Percentiles rank a stretch among this genome's conserved stretches.
phyloP scores from a whole-genome alignment of 257 asterid genomes.

The Fraxinus cuspidata region DNA sequence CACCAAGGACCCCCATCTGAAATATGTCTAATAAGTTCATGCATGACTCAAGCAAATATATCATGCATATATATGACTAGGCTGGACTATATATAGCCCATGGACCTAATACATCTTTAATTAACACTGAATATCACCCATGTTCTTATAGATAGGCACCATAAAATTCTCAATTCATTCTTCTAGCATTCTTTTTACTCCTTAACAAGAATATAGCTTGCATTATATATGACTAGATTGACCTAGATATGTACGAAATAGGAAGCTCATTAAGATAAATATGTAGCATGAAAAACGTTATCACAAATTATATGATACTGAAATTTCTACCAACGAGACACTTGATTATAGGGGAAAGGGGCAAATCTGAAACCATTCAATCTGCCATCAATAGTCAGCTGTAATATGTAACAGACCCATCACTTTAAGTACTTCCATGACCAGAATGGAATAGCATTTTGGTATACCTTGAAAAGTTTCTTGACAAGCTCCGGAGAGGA shows the following conservation, averaged over 20 bases:
- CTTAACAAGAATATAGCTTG: background rate
- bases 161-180: background rate
- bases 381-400: constrained; percentile 1
- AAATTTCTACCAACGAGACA: background rate
- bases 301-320: constrained; percentile 14
- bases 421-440: background rate
- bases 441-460: constrained; percentile 13
- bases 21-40: background rate
- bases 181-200: background rate
- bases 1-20: background rate
- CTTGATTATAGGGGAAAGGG: constrained; percentile 1
- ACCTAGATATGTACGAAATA: background rate
- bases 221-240: background rate
- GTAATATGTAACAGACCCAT: background rate
- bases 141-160: background rate
- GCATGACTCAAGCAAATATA: background rate
- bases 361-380: constrained; percentile 10
- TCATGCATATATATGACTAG: background rate
- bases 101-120: background rate
- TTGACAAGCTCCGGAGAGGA: constrained; percentile 78
- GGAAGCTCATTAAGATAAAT: background rate
- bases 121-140: background rate
- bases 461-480: constrained; percentile 87
- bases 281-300: constrained; percentile 12
- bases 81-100: background rate